Conservation (phyloP, 805 yeast genomes). For the Nakazawaea anatomiae region DNA sequence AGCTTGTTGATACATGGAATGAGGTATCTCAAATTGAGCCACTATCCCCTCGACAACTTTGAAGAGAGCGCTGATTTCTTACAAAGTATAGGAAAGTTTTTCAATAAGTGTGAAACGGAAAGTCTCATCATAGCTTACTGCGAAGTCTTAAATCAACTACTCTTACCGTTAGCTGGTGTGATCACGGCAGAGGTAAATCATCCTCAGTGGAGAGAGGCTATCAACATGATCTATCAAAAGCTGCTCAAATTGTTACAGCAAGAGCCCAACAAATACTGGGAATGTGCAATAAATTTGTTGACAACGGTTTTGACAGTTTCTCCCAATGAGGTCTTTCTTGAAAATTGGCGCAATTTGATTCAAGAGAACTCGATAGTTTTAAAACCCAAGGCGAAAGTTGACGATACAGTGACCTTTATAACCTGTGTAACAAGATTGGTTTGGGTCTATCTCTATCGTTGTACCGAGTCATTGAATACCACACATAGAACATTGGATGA, state of each 20-base stretch:
- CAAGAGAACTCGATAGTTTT: conserved; percentile 57
- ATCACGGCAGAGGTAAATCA: conserved; percentile 94
- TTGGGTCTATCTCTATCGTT: conserved; percentile 87
- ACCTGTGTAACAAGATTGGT: conserved; percentile 66
- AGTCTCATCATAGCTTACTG: conserved; percentile 73
- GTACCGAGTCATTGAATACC: conserved; percentile 83
- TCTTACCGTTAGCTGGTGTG: conserved; percentile 77
- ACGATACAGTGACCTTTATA: conserved; percentile 49
- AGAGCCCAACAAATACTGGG: conserved; percentile 51
- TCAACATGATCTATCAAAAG: conserved; percentile 51
- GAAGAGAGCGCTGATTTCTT: conserved; percentile 93
- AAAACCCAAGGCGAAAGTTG: conserved; percentile 50
- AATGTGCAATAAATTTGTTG: conserved; percentile 56
- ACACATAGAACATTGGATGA: conserved; percentile 74
- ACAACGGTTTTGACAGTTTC: conserved; percentile 77
- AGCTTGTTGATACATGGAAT: conserved; percentile 84
- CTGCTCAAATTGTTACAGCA: conserved; percentile 35
- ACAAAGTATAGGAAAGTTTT: conserved; percentile 81
- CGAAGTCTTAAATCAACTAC: conserved; percentile 69
- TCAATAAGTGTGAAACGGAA: conserved; percentile 56
- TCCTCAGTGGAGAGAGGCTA: conserved; percentile 89
- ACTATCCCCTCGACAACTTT: conserved; percentile 82
- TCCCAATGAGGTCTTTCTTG: conserved; percentile 66
- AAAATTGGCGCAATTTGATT: conserved; percentile 63
- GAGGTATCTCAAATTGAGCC: conserved; percentile 73